Conservation (phyloP, 441 rosid species). For the Arabidopsis lyrata region DNA sequence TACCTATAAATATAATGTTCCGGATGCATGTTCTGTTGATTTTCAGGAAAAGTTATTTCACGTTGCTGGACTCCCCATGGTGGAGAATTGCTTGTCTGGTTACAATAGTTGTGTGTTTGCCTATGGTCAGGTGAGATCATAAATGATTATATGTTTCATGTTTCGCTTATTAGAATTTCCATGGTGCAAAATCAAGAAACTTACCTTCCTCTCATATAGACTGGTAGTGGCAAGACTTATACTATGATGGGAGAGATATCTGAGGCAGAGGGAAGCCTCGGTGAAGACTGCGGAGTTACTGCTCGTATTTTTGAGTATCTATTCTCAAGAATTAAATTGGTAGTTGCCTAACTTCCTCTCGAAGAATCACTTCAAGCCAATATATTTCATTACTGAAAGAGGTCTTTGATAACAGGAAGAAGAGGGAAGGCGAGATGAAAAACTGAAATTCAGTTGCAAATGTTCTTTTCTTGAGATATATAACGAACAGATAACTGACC, state of each 20-base stretch:
- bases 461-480: slow-evolving; percentile 96
- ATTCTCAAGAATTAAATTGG: slow-evolving; percentile 80
- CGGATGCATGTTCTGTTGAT: slow-evolving; percentile 26
- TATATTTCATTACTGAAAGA: slow-evolving; percentile 14
- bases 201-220: slow-evolving; percentile 57
- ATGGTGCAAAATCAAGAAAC: slow-evolving; percentile 21
- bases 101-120: slow-evolving; percentile 96
- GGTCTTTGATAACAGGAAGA: slow-evolving; percentile 66
- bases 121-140: slow-evolving; percentile 83
- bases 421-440: slow-evolving; percentile 78
- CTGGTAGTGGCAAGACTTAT: slow-evolving; percentile 97
- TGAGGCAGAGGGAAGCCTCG: slow-evolving; percentile 59
- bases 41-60: slow-evolving; percentile 78
- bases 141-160: slow-evolving; percentile 6
- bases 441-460: slow-evolving; percentile 81
- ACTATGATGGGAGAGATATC: slow-evolving; percentile 95
- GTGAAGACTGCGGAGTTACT: slow-evolving; percentile 84
- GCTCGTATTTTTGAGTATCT: slow-evolving; percentile 86
- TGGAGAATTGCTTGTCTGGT: slow-evolving; percentile 96
- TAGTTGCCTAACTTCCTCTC: slow-evolving; percentile 34
- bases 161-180: slow-evolving; percentile 14
- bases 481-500: slow-evolving; percentile 93
- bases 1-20: slow-evolving; percentile 4
- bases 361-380: slow-evolving; percentile 1
- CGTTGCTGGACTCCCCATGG: slow-evolving; percentile 91